Evolutionary conservation across 1,139 yeast genomes (phyloP), one percentile per base, ranked within the genome.

Genomic region (Taiozyma onychis): DNA sequence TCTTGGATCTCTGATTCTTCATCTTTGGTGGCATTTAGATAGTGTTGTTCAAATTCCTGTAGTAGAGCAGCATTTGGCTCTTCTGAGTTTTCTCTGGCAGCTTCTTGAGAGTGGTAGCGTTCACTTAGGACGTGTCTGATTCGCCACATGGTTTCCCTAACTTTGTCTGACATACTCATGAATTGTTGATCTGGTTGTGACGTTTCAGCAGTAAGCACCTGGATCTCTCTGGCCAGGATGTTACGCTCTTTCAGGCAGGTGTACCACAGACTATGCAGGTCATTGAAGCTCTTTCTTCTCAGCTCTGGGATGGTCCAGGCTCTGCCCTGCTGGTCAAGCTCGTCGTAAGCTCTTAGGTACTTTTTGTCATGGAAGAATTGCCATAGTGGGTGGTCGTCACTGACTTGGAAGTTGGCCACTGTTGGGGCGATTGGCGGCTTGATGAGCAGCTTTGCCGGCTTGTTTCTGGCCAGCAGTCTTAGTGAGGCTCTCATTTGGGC

Each of bases 371-470:
- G 76, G 72, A 93, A 93, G 67, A 93, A 93, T 61, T 88, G 95
- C 97, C 97, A 93, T 57, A 93, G 75, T 39, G 99, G 98, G 69
- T 93, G 99, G 65, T 87, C 87, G 14, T 86, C 95, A 24, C 83
- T 78, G 30, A 88, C 88, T 56, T 76, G 78, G 53, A 91, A 74
- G 67, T 88, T 88, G 56, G 76, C 74, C 52, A 80, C 85, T 2
- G 91, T 80, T 16, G 98, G 98, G 9, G 88, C 79, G 56, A 93
- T 85, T 16, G 98, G 98, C n/a, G 85, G 78, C 53, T 95, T 78
- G 55, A 91, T 77, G 59, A 75, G 73, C 54, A 82, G 66, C 21
- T 53, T 52, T 18, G 53, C 52, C 14, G 55, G 57, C 44, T 54
- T 52, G n/a, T 44, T 45, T 49, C 60, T 55, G n/a, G 47, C 45